Conservation (phyloP, 129 eudicot species). For the Artemisia argyi region DNA sequence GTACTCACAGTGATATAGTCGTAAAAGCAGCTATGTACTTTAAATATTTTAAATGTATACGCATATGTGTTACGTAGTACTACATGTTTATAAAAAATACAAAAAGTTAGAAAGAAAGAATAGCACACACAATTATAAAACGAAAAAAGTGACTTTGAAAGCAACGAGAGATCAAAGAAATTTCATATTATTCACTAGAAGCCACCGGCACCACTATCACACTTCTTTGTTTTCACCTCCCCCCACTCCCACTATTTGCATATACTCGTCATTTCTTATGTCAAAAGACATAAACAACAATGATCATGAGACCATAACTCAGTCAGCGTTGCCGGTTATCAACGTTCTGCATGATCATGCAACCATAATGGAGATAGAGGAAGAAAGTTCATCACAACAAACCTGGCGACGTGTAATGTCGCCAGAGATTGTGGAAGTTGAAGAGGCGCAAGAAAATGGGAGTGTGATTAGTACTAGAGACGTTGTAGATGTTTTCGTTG, state of each 20-base stretch:
- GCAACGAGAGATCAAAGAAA: constrained; percentile 39
- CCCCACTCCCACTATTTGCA: neutral
- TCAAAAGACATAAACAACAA: constrained; percentile 27
- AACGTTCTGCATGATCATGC: too few relatives aligned
- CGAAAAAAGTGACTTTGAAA: constrained; percentile 38
- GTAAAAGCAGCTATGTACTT: too few relatives aligned
- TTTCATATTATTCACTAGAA: constrained; percentile 31
- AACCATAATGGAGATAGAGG: constrained; percentile 30
- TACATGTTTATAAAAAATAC: neutral
- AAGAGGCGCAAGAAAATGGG: constrained; percentile 33
- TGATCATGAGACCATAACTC: neutral
- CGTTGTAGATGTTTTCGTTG: constrained; percentile 58
- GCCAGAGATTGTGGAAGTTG: constrained; percentile 77
- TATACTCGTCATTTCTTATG: constrained; percentile 7
- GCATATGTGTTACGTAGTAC: too few relatives aligned
- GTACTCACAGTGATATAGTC: too few relatives aligned
- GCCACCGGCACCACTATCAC: constrained; percentile 41
- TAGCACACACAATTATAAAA: constrained; percentile 3
- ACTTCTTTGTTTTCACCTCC: constrained; percentile 48
- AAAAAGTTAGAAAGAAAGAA: constrained; percentile 9
- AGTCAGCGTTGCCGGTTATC: too few relatives aligned
- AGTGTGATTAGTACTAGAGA: constrained; percentile 25
- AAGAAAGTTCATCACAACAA: constrained; percentile 9
- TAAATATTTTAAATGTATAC: too few relatives aligned
- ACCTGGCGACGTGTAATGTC: constrained; percentile 46